Base-by-base conservation (phyloP, 768 basidiomycete genomes). In the Trametes villosa region DNA sequence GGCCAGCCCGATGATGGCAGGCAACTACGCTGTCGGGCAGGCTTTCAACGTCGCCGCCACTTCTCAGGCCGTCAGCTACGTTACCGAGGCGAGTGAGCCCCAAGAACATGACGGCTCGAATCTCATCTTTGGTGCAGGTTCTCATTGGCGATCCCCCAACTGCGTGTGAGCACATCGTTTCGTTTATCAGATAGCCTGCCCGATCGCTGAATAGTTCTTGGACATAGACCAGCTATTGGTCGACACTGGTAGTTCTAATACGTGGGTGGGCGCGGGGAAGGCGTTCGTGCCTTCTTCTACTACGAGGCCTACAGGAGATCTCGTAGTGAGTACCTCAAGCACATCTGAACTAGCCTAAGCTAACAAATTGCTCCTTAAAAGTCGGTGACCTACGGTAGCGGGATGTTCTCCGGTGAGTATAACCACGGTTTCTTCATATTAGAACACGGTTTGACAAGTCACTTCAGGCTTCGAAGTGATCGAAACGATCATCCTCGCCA, bases 401-500 rank as follows among this genome's bases (percentile, higher is more conserved):
- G 68, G 0, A 9, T 8, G 2, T 58, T 65, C 27, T 5, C 11
- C 2, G 68, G 67, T 66, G 29, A 9, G n/a, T n/a, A n/a, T n/a
- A 53, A n/a, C 1, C 15, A n/a, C n/a, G 11, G n/a, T n/a, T n/a
- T n/a, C n/a, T n/a, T n/a, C n/a, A n/a, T n/a, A n/a, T n/a, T n/a
- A n/a, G n/a, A n/a, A n/a, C n/a, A n/a, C n/a, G n/a, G n/a, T n/a
- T n/a, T n/a, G 22, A 9, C 15, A 33, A 13, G 2, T 4, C 1
- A 6, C n/a, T 49, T 20, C 30, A 68, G 67, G 66, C n/a, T 1
- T 13, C 0, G 65, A 64, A 33, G 52, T 59, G 11, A n/a, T 46
- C 20, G 84, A 85, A 49, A 72, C 73, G 50, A 76, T 84, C 45
- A 73, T 77, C 20, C 70, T 85, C 45, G 74, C 42, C 26, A 30